Evolutionary conservation across 2,329 filamentous ascomycete species (phyloP).

Genomic region (Pestalotiopsis sp.): DNA sequence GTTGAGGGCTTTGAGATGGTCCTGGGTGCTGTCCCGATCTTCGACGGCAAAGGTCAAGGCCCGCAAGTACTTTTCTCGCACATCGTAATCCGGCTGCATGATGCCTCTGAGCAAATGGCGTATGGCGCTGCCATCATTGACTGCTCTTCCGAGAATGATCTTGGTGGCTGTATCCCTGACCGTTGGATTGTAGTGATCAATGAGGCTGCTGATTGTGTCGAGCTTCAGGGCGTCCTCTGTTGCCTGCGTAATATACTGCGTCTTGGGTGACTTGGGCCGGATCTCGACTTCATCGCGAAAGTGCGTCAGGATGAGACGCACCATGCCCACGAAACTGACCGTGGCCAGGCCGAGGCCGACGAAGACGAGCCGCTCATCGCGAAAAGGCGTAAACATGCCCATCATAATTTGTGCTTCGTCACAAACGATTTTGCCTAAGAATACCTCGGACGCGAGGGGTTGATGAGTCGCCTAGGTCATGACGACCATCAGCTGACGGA

Average conservation of each 20-base stretch:
- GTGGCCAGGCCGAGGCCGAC: constrained; percentile 57
- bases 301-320: constrained; percentile 58
- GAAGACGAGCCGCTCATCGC: constrained; percentile 55
- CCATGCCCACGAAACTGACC: constrained; percentile 56
- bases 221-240: constrained; percentile 71
- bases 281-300: constrained; percentile 68
- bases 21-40: constrained; percentile 34
- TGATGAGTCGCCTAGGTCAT: not conserved
- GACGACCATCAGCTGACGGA: not conserved
- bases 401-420: constrained; percentile 31
- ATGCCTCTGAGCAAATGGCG: constrained; percentile 57
- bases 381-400: constrained; percentile 37
- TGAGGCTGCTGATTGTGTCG: constrained; percentile 65
- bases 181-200: constrained; percentile 70
- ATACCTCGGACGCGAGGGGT: not conserved
- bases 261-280: constrained; percentile 62
- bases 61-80: constrained; percentile 56
- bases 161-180: constrained; percentile 68
- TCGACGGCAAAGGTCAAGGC: constrained; percentile 57
- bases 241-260: constrained; percentile 73
- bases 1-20: constrained; percentile 48
- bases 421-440: not conserved
- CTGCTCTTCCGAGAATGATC: constrained; percentile 55
- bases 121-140: constrained; percentile 57
- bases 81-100: constrained; percentile 57